These are phyloP conservation scores for Mortierella claussenii DNA, from an alignment of 192 early-diverging fungal species.

Conservation along the genomic window DNA sequence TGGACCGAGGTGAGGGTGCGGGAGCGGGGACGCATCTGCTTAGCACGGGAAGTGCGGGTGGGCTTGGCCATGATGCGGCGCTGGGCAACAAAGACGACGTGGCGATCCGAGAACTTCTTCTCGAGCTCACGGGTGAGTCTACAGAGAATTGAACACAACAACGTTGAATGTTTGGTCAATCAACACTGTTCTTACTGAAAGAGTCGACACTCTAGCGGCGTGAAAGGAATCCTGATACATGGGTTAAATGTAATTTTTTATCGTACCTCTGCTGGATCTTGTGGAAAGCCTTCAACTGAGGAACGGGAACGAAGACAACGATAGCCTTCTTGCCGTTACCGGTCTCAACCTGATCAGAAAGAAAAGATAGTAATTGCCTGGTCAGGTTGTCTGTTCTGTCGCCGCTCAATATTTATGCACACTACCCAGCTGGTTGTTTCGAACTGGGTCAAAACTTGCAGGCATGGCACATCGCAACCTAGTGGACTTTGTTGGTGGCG, in stretches of 20 bases:
- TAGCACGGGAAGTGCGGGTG: slow-evolving; percentile 85
- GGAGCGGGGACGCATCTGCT: slow-evolving; percentile 94
- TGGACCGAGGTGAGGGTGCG: slow-evolving; percentile 97
- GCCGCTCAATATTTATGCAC: too few relatives aligned
- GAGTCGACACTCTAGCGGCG: too few relatives aligned
- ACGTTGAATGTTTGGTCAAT: too few relatives aligned
- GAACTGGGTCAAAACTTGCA: too few relatives aligned
- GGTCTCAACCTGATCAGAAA: slow-evolving; percentile 76
- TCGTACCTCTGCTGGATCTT: slow-evolving; percentile 89
- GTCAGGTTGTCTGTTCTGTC: background rate
- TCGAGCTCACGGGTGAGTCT: slow-evolving; percentile 97
- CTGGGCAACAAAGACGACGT: slow-evolving; percentile 92
- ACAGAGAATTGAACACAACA: background rate
- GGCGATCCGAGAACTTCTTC: slow-evolving; percentile 99
- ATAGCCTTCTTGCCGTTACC: slow-evolving; percentile 96
- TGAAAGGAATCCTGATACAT: too few relatives aligned
- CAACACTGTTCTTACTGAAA: too few relatives aligned
- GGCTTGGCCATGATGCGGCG: slow-evolving; percentile 97
- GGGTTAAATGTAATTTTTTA: too few relatives aligned
- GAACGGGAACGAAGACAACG: slow-evolving; percentile 97
- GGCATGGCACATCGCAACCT: too few relatives aligned
- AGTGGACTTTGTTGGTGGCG: too few relatives aligned
- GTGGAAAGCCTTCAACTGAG: slow-evolving; percentile 93
- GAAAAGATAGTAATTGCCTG: background rate
- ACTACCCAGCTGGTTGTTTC: too few relatives aligned